Base-by-base conservation (phyloP, 2,329 filamentous ascomycete species). In the Fusarium pseudoanthophilum region DNA sequence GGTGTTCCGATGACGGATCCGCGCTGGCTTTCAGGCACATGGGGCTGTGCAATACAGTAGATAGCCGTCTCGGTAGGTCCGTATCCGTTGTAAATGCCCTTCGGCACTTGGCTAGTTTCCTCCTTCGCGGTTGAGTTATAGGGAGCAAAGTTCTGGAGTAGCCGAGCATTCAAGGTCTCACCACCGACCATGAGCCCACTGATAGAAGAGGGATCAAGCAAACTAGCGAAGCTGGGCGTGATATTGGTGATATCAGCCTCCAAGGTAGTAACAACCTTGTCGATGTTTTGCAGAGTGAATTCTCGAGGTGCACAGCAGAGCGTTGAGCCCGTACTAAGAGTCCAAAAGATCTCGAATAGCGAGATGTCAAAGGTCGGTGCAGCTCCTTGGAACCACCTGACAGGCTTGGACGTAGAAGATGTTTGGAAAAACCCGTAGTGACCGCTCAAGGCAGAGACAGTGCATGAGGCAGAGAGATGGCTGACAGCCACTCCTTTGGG, bases 311-410 rank as follows among this genome's bases (percentile, higher is more conserved):
- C 48, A 14, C 64, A 72, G 5, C 69, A 72, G 2, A 72, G 69
- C 7, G 69, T 72, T 18, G 69, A 72, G 0, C 69, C 69, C 0
- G 53, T 69, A 2, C 69, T 64, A 0, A 72, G 24, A 2, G 69
- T 64, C 69, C 69, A 72, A 13, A 72, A 64, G 1, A 64, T 69
- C n/a, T 72, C 69, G 1, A 72, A 72, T 2, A 72, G 64, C 0
- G 69, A 72, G 2, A 72, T 72, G 18, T 72, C 69, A 30, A 72
- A 72, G 0, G 69, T 72, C 0, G 69, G 69, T 9, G 69, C 64
- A 3, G 69, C 69, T 0, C 69, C 69, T 16, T 72, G 69, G 4
- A 72, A 72, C 69, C 69, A 72, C 24, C 69, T 28, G 2, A 69
- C 45, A 13, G 48, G 58, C 9, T 51, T 49, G 11, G 15, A 36